Conservation (phyloP, 2,329 filamentous ascomycete genomes). For the Aureobasidium sp. region DNA sequence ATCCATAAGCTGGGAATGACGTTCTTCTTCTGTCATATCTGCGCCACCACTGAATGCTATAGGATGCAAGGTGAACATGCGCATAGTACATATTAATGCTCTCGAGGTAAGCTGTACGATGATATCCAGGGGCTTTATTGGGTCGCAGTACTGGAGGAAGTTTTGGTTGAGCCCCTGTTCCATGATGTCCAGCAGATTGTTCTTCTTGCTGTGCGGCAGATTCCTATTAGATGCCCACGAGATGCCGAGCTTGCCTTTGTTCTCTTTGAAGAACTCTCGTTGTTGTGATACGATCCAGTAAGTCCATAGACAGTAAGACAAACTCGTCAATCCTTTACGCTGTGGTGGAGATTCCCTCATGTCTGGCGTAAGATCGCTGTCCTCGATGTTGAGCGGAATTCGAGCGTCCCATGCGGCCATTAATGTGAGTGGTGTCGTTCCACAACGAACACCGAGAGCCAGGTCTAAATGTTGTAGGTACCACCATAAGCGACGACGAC, state of each 20-base stretch:
- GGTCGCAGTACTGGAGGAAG: conserved; percentile 17
- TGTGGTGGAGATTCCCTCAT: conserved; percentile 5
- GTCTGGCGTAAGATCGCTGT: not conserved
- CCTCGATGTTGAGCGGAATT: conserved; percentile 15
- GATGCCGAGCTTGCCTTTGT: not conserved
- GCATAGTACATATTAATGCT: conserved; percentile 9
- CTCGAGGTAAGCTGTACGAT: conserved; percentile 10
- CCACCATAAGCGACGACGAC: conserved; percentile 56
- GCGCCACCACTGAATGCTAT: not conserved
- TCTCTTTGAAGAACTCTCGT: not conserved
- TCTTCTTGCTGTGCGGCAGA: not conserved
- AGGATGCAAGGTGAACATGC: conserved; percentile 14
- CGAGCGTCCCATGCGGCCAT: conserved; percentile 14
- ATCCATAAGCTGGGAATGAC: conserved; percentile 2
- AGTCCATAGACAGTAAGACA: conserved; percentile 14
- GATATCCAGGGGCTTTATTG: conserved; percentile 14
- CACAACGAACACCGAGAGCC: conserved; percentile 4
- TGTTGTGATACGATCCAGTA: conserved; percentile 11
- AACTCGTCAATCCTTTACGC: conserved; percentile 13
- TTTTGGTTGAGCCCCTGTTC: conserved; percentile 13
- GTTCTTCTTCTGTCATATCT: not conserved
- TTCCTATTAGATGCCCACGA: conserved; percentile 7
- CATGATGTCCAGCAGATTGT: not conserved
- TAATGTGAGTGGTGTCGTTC: conserved; percentile 14
- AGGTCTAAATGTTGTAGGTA: conserved; percentile 17